Evolutionary conservation across 371 early-diverging fungal species (phyloP).

Genomic region (Saksenaea vasiformis): DNA sequence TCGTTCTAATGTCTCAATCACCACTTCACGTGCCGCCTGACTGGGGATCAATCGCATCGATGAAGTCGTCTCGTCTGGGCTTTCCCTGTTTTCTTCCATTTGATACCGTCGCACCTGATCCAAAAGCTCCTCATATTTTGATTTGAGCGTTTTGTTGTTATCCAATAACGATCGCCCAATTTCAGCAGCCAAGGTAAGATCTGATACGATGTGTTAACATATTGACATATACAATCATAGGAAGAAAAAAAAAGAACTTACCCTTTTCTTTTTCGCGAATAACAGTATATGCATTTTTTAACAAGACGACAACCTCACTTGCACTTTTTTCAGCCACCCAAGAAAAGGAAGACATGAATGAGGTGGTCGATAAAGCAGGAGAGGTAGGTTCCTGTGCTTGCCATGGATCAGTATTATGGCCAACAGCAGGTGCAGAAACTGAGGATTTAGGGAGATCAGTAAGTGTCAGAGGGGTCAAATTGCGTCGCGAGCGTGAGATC

Average conservation of each 20-base stretch:
- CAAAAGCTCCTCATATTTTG: constrained; percentile 51
- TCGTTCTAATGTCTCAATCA: constrained; percentile 40
- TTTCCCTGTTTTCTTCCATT: constrained; percentile 7
- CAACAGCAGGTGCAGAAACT: constrained; percentile 2
- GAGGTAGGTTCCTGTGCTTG: constrained; percentile 18
- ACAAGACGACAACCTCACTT: constrained; percentile 29
- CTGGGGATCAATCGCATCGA: constrained; percentile 31
- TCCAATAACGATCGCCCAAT: constrained; percentile 61
- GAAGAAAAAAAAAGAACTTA: constrained; percentile 6
- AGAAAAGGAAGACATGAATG: constrained; percentile 41
- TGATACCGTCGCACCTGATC: constrained; percentile 28
- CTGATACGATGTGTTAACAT: constrained; percentile 22
- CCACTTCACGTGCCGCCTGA: constrained; percentile 32
- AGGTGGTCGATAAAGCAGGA: constrained; percentile 32
- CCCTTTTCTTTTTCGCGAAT: constrained; percentile 45
- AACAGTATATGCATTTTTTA: constrained; percentile 41
- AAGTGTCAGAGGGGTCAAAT: constrained; percentile 6
- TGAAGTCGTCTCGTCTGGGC: constrained; percentile 8
- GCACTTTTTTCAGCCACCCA: constrained; percentile 49
- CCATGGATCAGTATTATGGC: constrained; percentile 6
- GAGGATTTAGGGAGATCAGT: constrained; percentile 5
- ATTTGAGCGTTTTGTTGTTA: constrained; percentile 49
- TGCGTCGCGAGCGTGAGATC: constrained; percentile 7
- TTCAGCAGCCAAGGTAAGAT: constrained; percentile 56
- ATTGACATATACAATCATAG: background rate